A percentile compares a stretch with the other conserved stretches of the same genome.
These are phyloP conservation scores for Trypanosoma grayi DNA, from an alignment of 208 protist species.

Conservation along the genomic window DNA sequence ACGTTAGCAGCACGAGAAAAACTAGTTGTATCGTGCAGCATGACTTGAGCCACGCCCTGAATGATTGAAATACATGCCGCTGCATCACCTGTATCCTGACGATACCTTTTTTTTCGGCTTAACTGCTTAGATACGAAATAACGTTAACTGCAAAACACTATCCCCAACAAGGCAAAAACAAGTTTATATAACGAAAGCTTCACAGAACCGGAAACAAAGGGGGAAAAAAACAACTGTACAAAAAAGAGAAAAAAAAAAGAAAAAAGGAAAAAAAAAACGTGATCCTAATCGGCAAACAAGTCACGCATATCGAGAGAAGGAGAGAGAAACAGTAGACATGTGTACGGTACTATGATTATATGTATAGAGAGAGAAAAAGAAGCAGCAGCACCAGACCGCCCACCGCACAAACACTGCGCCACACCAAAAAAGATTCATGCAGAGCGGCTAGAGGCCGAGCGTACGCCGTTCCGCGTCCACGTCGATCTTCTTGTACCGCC, in stretches of 20 bases:
- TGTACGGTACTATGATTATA: too few species aligned
- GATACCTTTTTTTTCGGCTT: too few species aligned
- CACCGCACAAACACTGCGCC: too few species aligned
- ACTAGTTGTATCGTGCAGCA: slow-evolving; percentile 11
- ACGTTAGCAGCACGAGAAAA: slow-evolving; percentile 13
- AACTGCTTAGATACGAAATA: too few species aligned
- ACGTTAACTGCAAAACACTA: too few species aligned
- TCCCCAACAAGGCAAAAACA: too few species aligned
- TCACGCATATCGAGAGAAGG: too few species aligned
- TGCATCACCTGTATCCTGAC: slow-evolving; percentile 6
- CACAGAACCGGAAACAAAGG: slow-evolving; percentile 9
- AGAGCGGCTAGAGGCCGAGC: slow-evolving; percentile 18
- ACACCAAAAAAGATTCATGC: slow-evolving; percentile 7
- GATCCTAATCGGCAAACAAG: too few species aligned
- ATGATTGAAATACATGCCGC: neutral
- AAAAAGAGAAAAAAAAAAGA: slow-evolving; percentile 14
- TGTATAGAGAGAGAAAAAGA: slow-evolving; percentile 4
- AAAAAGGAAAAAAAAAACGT: too few species aligned
- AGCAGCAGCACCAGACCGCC: too few species aligned
- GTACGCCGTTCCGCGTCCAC: slow-evolving; percentile 46
- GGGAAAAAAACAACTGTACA: slow-evolving; percentile 6
- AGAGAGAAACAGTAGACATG: too few species aligned
- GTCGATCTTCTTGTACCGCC: slow-evolving; percentile 49
- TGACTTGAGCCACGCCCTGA: neutral
- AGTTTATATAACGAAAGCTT: neutral